Percentiles rank a stretch among this genome's conserved stretches.
phyloP scores from a whole-genome alignment of 345 rosid genomes.

The Kandelia obovata region DNA sequence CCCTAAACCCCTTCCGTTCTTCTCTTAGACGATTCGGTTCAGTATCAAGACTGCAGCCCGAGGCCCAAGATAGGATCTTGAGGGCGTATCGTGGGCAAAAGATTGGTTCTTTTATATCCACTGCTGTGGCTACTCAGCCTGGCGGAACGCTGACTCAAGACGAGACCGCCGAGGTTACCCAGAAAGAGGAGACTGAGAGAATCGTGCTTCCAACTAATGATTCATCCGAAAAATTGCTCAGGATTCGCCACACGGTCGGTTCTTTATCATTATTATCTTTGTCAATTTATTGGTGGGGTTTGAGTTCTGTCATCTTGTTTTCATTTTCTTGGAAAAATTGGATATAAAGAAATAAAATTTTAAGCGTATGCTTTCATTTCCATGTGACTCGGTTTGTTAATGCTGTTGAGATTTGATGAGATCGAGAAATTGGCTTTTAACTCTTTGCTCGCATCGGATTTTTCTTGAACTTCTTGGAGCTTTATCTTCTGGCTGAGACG shows the following conservation, averaged over 20 bases:
- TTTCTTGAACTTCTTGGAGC: too few relatives aligned
- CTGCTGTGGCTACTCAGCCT: constrained; percentile 53
- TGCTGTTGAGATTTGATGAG: too few relatives aligned
- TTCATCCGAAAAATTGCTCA: constrained; percentile 66
- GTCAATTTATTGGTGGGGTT: too few relatives aligned
- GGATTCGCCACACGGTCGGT: constrained; percentile 81
- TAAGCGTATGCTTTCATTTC: too few relatives aligned
- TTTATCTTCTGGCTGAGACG: too few relatives aligned
- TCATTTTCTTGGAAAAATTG: too few relatives aligned
- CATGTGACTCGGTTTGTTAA: too few relatives aligned
- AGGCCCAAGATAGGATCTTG: not conserved
- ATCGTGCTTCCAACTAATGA: constrained; percentile 75
- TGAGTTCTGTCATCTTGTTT: too few relatives aligned
- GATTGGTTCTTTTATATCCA: constrained; percentile 30
- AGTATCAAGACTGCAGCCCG: constrained; percentile 18
- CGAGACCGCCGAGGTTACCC: constrained; percentile 21
- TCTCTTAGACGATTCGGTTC: constrained; percentile 42
- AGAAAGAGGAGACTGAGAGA: constrained; percentile 28
- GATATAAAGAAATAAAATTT: too few relatives aligned
- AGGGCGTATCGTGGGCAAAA: constrained; percentile 20
- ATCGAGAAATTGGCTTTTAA: too few relatives aligned
- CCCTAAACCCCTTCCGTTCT: constrained; percentile 18
- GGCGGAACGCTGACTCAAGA: constrained; percentile 23
- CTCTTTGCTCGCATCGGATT: too few relatives aligned
- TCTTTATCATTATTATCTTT: not conserved